Base-by-base conservation (phyloP, 208 protist species). In the Acanthamoeba lugdunensis region DNA sequence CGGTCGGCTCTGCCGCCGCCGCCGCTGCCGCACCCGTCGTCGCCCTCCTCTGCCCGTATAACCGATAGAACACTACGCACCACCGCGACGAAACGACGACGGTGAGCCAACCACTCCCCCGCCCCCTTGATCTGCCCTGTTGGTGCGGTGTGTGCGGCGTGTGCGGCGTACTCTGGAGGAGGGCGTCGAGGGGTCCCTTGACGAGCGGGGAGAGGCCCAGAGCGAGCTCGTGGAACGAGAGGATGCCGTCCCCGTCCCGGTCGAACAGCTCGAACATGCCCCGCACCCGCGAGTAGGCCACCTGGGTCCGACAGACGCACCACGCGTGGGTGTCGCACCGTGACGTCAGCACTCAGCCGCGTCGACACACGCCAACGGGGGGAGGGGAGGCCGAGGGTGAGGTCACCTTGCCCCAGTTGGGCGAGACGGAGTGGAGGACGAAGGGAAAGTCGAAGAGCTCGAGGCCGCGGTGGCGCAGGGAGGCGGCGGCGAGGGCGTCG, bases 361-460 rank as follows among this genome's bases (percentile, higher is more conserved):
- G 33, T 33, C 33, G 33, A 33, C 33, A 33, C 33, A 33, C 33
- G 33, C 33, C 33, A 33, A 33, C 33, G 33, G 33, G 33, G 33
- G 33, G 33, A 33, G 33, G 67, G n/a, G 50, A 54, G 21, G 81
- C 6, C 13, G 13, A 41, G 37, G n/a, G 18, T 33, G 33, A 33
- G 33, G 56, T 13, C 30, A 75, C 89, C 63, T 93, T 91, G 85
- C n/a, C n/a, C 90, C 90, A 93, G 28, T 69, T 61, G 30, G 63
- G 67, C 9, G 90, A 61, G 50, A 93, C 25, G 37, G 90, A 50
- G 28, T 93, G 33, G 18, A 93, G 45, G 6, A 82, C 48, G 71
- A 69, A 41, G 28, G 90, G 90, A 21, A 93, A 93, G 52, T 93
- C 90, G 50, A 58, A 93, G 18, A 93, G 71, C 25, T 93, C 90